phyloP scores from a whole-genome alignment of 371 early-diverging fungal species.

The Blastocladiella emersonii region DNA sequence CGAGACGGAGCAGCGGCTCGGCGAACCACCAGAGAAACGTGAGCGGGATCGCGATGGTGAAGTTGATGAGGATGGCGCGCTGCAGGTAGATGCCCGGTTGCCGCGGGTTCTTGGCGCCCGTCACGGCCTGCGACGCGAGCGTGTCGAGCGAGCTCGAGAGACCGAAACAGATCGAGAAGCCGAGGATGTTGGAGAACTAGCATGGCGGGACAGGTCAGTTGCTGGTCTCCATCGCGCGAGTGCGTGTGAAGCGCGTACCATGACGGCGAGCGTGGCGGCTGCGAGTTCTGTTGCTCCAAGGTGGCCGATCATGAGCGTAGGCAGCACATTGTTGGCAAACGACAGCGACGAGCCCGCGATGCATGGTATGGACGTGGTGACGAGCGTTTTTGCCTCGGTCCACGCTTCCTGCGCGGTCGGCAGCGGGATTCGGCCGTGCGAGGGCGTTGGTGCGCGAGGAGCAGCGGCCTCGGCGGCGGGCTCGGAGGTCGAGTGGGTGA shows the following conservation, averaged over 20 bases:
- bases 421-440: too few relatives aligned
- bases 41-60: slow-evolving; percentile 53
- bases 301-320: slow-evolving; percentile 13
- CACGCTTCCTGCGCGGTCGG: too few relatives aligned
- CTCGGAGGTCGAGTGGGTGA: too few relatives aligned
- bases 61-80: slow-evolving; percentile 56
- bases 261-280: slow-evolving; percentile 54
- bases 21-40: slow-evolving; percentile 47
- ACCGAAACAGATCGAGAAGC: slow-evolving; percentile 62
- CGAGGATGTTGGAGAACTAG: slow-evolving; percentile 61
- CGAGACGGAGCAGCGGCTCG: slow-evolving; percentile 19
- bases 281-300: slow-evolving; percentile 56
- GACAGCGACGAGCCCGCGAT: not conserved
- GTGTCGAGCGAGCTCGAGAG: slow-evolving; percentile 74
- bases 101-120: slow-evolving; percentile 50
- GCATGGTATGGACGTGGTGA: not conserved
- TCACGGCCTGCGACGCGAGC: slow-evolving; percentile 72
- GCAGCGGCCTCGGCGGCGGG: too few relatives aligned
- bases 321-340: not conserved
- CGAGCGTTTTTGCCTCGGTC: too few relatives aligned
- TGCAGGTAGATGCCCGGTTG: slow-evolving; percentile 69
- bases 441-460: too few relatives aligned
- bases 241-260: slow-evolving; percentile 16
- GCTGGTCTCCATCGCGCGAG: not conserved
- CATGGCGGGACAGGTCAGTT: not conserved